Conservation (phyloP, 2,329 filamentous ascomycete species). For the Lecanosticta acicola region DNA sequence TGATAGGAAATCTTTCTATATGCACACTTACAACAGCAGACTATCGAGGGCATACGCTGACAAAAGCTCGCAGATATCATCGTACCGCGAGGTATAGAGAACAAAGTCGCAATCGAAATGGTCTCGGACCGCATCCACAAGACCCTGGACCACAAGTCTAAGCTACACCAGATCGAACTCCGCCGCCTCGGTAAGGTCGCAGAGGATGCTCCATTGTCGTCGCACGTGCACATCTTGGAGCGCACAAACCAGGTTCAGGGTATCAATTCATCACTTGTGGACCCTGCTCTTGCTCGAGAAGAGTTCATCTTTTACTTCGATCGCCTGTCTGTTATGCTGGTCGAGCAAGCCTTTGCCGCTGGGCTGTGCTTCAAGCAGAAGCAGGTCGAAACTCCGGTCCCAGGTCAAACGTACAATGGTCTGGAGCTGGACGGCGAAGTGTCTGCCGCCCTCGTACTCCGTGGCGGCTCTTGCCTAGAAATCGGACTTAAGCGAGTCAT, state of each 20-base stretch:
- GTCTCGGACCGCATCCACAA: slow-evolving; percentile 88
- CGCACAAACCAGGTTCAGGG: slow-evolving; percentile 74
- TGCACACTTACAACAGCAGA: neutral
- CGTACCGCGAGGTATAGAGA: slow-evolving; percentile 89
- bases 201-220: slow-evolving; percentile 65
- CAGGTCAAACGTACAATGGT: slow-evolving; percentile 62
- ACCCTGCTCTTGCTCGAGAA: slow-evolving; percentile 70
- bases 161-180: slow-evolving; percentile 72
- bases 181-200: slow-evolving; percentile 64
- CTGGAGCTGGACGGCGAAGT: slow-evolving; percentile 64
- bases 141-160: slow-evolving; percentile 80
- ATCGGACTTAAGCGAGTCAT: slow-evolving; percentile 83
- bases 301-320: slow-evolving; percentile 99
- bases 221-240: slow-evolving; percentile 67
- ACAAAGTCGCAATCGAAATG: slow-evolving; percentile 86
- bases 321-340: slow-evolving; percentile 72
- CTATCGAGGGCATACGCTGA: slow-evolving; percentile 10
- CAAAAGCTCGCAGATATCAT: slow-evolving; percentile 64
- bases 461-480: slow-evolving; percentile 84
- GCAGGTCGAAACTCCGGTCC: slow-evolving; percentile 63
- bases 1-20: slow-evolving; percentile 21
- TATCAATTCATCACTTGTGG: slow-evolving; percentile 86
- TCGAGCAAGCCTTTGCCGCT: slow-evolving; percentile 72
- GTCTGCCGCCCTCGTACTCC: slow-evolving; percentile 80
- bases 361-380: slow-evolving; percentile 63